Conservation (phyloP, 169 alveolate species). For the Cryptosporidium meleagridis region DNA sequence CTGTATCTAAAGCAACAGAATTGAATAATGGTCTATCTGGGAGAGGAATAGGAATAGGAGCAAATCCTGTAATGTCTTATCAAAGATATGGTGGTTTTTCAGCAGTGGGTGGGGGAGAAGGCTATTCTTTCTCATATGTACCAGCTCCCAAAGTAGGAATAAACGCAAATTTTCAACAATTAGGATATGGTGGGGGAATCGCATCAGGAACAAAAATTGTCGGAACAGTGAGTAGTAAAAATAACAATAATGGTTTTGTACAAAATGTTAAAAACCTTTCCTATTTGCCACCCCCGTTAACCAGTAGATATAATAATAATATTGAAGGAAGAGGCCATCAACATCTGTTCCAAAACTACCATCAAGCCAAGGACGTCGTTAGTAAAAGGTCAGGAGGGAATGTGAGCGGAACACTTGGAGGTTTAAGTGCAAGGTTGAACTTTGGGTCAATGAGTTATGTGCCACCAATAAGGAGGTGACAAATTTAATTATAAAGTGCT, state of each 20-base stretch:
- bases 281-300: constrained; percentile 20
- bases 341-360: too few relatives aligned
- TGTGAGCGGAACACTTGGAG: not conserved
- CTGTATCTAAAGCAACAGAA: not conserved
- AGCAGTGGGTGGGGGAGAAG: not conserved
- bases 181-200: not conserved
- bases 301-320: not conserved
- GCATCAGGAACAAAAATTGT: not conserved
- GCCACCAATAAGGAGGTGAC: not conserved
- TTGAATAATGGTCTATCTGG: not conserved
- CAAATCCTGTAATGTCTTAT: not conserved
- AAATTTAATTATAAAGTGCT: not conserved
- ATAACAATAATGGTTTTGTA: not conserved
- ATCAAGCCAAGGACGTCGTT: too few relatives aligned
- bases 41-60: not conserved
- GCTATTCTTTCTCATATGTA: not conserved
- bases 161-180: not conserved
- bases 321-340: not conserved
- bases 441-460: constrained; percentile 42
- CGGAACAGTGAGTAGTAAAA: not conserved
- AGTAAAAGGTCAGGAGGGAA: not conserved
- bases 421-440: not conserved
- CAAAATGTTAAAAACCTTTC: not conserved
- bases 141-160: not conserved
- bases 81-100: not conserved